These are phyloP conservation scores for Sutorius australiensis DNA, from an alignment of 768 basidiomycete genomes.

Conservation along the genomic window DNA sequence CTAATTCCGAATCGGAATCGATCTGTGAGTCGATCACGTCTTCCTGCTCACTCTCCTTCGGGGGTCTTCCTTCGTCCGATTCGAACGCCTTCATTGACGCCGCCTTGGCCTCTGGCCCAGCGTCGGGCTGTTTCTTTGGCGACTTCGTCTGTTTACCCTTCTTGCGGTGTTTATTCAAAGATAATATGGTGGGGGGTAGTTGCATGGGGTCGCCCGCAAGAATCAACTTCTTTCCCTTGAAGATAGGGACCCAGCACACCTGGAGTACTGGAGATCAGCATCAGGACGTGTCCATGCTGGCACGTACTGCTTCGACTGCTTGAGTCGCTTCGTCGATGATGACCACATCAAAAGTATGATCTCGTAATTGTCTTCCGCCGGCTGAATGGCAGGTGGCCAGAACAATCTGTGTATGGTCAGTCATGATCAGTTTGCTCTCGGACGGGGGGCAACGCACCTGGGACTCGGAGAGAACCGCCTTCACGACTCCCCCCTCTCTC, in stretches of 20 bases:
- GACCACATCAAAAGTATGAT: constrained; percentile 82
- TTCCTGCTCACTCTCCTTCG: background rate
- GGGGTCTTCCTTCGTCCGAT: background rate
- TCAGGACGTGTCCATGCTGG: background rate
- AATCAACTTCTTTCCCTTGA: constrained; percentile 86
- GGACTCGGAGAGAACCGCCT: constrained; percentile 72
- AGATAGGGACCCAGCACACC: constrained; percentile 88
- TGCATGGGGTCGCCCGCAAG: constrained; percentile 96
- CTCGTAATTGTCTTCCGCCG: constrained; percentile 76
- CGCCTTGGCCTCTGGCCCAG: background rate
- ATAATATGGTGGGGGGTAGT: constrained; percentile 89
- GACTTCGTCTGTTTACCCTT: constrained; percentile 14
- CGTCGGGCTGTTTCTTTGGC: background rate
- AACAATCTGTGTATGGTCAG: constrained; percentile 53
- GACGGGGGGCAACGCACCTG: constrained; percentile 43
- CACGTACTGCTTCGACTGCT: constrained; percentile 83
- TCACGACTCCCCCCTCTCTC: constrained; percentile 81
- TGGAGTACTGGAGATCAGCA: background rate
- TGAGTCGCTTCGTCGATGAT: constrained; percentile 99
- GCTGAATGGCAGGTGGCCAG: constrained; percentile 94
- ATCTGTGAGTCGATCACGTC: constrained; percentile 5
- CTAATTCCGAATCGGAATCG: constrained; percentile 16
- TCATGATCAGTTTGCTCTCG: background rate
- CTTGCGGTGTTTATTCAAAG: constrained; percentile 46
- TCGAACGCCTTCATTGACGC: background rate